Base-by-base conservation (phyloP, 2,329 filamentous ascomycete genomes). In the Bipolaris oryzae region DNA sequence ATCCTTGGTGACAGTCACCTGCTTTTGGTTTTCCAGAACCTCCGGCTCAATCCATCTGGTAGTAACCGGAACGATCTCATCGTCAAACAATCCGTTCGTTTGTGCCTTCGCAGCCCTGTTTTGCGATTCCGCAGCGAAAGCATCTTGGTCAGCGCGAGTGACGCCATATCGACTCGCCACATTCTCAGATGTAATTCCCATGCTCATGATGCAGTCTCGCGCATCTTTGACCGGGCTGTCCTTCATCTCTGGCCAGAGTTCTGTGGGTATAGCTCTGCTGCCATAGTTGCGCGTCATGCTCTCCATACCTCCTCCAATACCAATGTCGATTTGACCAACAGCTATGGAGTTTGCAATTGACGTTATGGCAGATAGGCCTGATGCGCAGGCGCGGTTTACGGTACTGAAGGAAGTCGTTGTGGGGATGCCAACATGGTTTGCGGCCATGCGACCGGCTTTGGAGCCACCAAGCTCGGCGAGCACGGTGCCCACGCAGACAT, bases 271-370 rank as follows among this genome's bases (percentile, higher is more conserved):
- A n/a, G 93, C 93, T 55, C 87, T 82, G 23, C 82, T 86, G 49
- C 88, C 92, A 77, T 97, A 97, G 78, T 96, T 96, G 63, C 89
- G 81, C 62, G 91, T 96, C 93, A 97, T 97, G 79, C 89, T 94
- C 84, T 97, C 93, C 90, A 96, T 96, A 28, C 93, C 93, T 1
- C 90, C 93, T 9, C 88, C 93, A 60, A 97, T 86, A 57, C 91
- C 93, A 0, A 83, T 81, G 60, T 87, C 84, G 49, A 94, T 89
- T 66, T 85, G 84, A 1, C 90, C 92, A 0, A 84, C 82, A n/a
- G 86, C 84, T 66, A 97, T 95, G 60, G 88, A 83, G 55, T 89
- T 87, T 5, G 90, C 89, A 3, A 96, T 82, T 13, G 82, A 79
- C 1, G 91, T 89, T 48, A 97, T 89, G 23, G 89, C 88, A 66